A percentile compares a stretch with the other conserved stretches of the same genome.
phyloP scores from a whole-genome alignment of 345 rosid species.

The Angophora floribunda region DNA sequence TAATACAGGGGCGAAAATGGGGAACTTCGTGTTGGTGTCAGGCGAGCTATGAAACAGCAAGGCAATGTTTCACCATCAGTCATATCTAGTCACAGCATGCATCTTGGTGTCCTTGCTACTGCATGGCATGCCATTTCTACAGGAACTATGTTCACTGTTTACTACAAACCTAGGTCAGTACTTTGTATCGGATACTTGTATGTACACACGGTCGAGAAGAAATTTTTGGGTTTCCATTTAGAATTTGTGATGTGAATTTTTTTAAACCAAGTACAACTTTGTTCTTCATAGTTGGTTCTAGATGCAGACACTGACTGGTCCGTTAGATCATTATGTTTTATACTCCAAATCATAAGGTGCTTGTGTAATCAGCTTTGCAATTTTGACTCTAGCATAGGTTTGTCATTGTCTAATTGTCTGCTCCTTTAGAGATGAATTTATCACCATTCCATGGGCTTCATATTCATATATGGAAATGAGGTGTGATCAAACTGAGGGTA shows the following conservation, averaged over 20 bases:
- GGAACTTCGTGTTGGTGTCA: conserved; percentile 84
- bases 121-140: conserved; percentile 82
- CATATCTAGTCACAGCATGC: conserved; percentile 93
- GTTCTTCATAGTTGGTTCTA: background rate
- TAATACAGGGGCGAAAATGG: conserved; percentile 70
- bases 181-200: background rate
- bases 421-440: background rate
- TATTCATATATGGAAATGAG: background rate
- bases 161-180: conserved; percentile 73
- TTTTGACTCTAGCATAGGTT: background rate
- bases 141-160: conserved; percentile 76
- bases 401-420: background rate
- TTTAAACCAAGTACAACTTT: background rate
- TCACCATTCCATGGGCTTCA: background rate
- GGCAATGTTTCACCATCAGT: conserved; percentile 69
- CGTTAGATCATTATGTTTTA: background rate
- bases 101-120: conserved; percentile 86
- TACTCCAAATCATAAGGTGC: background rate
- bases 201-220: background rate
- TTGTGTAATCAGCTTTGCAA: background rate
- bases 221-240: background rate
- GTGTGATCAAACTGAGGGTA: background rate
- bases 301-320: background rate
- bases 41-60: conserved; percentile 81
- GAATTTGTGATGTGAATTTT: background rate